phyloP scores from a whole-genome alignment of 805 yeast species.

The Saccharomyces mikatae region DNA sequence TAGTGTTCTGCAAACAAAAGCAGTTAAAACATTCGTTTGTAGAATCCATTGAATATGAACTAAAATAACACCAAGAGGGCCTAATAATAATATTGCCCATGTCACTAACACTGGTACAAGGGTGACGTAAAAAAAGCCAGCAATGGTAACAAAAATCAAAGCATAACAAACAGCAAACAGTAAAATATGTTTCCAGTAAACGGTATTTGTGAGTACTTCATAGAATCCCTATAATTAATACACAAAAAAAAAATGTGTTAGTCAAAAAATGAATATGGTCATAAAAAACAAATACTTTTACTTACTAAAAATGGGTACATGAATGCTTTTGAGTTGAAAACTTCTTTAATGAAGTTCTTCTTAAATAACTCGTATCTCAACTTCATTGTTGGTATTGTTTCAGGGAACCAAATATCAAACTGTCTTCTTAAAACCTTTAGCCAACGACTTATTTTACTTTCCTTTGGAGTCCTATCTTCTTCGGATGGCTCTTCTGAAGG shows the following conservation, averaged over 20 bases:
- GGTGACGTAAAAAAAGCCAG: constrained; percentile 16
- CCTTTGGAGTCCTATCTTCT: not conserved
- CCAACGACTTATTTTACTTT: constrained; percentile 1
- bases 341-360: constrained; percentile 11
- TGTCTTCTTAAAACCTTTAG: not conserved
- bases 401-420: not conserved
- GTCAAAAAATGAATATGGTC: not conserved
- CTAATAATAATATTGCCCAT: constrained; percentile 21
- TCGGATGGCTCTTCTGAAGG: not conserved
- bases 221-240: constrained; percentile 18
- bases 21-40: constrained; percentile 23
- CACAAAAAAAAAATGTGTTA: not conserved
- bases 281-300: constrained; percentile 1
- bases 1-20: constrained; percentile 17
- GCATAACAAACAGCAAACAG: constrained; percentile 20
- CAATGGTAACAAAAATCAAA: constrained; percentile 17
- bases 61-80: constrained; percentile 27
- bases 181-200: constrained; percentile 25
- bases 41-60: constrained; percentile 27
- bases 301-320: constrained; percentile 18
- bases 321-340: constrained; percentile 10
- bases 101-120: constrained; percentile 23
- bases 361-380: not conserved
- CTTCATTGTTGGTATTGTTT: not conserved
- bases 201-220: constrained; percentile 15